Evolutionary conservation across 2,329 filamentous ascomycete genomes (phyloP), one percentile per base, ranked within the genome.

Genomic region (Cladosporium halotolerans): DNA sequence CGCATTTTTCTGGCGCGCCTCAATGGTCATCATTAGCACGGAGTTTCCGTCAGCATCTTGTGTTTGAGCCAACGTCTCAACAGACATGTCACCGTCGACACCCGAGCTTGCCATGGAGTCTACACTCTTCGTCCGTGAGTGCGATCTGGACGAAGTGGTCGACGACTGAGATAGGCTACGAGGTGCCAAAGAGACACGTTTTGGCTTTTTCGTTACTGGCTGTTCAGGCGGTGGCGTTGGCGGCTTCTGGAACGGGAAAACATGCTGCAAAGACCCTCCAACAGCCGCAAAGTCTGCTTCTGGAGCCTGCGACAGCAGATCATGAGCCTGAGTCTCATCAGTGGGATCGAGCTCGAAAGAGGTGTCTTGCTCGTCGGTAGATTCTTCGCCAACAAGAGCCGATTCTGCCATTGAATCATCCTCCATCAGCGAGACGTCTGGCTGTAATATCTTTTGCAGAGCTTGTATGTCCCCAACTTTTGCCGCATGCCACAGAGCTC

Each of bases 111-210:
- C 76, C 23, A 84, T 77, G 1, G 89, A 93, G 19, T 84, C 84
- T 16, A 93, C 77, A 14, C 90, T 96, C 43, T 82, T 84, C 1
- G 89, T 84, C 54, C 85, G 80, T 2, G 92, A 97, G 54, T 85
- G 81, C 55, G 89, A 88, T 32, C 63, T 57, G 13, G 68, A 70
- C 0, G 92, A 97, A 47, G 87, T 82, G 34, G 85, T 87, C 0
- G 92, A 97, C 39, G 86, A 86, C 60, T 85, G 90, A 6, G 92
- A 96, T 68, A 95, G 79, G 63, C 92, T 96, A 60, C 90, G 78
- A 10, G 68, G 64, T 65, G 96, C 89, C 87, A 96, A 87, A 0
- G 89, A 88, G 0, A 97, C 92, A 60, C 80, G 67, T 60, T 78
- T 89, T 69, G 93, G 95, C 34, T 80, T 72, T 60, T 79, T 81